These are phyloP conservation scores for Paspalum vaginatum DNA, from an alignment of 176 grass and related monocot species.

Conservation along the genomic window DNA sequence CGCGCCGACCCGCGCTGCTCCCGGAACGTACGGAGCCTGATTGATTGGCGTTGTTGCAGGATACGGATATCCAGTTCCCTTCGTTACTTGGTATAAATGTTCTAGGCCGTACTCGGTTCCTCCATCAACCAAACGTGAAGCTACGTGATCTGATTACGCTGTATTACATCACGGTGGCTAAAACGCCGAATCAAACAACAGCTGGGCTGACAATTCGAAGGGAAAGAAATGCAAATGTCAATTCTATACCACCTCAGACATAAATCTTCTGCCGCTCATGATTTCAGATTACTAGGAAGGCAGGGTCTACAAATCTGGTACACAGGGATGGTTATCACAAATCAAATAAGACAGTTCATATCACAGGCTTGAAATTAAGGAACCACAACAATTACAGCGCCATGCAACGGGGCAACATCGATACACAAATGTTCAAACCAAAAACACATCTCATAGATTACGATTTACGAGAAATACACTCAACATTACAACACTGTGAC, in stretches of 20 bases:
- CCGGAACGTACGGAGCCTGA: too few species aligned
- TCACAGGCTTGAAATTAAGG: too few species aligned
- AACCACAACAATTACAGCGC: neutral
- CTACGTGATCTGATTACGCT: too few species aligned
- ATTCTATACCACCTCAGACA: neutral
- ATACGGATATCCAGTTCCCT: too few species aligned
- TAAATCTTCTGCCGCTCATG: neutral
- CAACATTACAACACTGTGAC: constrained; percentile 35
- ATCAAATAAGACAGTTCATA: neutral
- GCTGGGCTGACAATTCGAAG: neutral
- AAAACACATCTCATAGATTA: constrained; percentile 28
- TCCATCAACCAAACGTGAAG: too few species aligned
- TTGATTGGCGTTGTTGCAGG: too few species aligned
- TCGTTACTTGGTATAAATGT: too few species aligned
- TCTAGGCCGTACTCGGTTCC: too few species aligned
- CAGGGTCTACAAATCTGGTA: neutral
- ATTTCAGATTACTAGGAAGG: neutral
- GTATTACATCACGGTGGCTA: too few species aligned
- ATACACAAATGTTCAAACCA: neutral
- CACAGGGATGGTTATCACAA: neutral
- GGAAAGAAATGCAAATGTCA: neutral
- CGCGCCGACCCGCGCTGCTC: too few species aligned
- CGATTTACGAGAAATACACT: constrained; percentile 3
- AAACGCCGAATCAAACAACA: too few species aligned
- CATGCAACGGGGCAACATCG: neutral